These are phyloP conservation scores for Hypoxylon sp. DNA, from an alignment of 2,329 filamentous ascomycete species.

Conservation along the genomic window DNA sequence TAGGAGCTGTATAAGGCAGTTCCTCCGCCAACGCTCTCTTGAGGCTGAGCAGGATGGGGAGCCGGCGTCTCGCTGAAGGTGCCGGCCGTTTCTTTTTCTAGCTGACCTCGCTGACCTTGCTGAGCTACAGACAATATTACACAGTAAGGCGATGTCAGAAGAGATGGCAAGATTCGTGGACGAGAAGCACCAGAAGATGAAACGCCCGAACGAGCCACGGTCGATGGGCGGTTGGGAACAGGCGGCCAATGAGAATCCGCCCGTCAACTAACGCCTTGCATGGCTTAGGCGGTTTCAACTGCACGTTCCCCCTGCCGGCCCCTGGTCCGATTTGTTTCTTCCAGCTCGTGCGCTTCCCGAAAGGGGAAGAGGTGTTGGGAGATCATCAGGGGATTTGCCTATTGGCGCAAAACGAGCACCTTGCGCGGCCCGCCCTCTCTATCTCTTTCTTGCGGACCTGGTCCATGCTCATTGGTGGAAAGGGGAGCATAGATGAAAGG, in stretches of 20 bases:
- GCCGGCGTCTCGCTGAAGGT: constrained; percentile 17
- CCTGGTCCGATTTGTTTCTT: constrained; percentile 27
- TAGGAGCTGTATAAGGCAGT: not conserved
- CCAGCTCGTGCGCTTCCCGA: constrained; percentile 14
- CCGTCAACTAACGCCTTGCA: constrained; percentile 32
- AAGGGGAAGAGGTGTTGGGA: too few relatives aligned
- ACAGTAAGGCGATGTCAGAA: constrained; percentile 9
- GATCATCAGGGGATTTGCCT: constrained; percentile 17
- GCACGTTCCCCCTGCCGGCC: constrained; percentile 16
- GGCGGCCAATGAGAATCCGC: constrained; percentile 37
- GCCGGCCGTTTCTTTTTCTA: not conserved
- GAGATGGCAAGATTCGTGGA: constrained; percentile 29
- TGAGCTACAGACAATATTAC: too few relatives aligned
- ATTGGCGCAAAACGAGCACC: not conserved
- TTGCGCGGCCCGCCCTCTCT: constrained; percentile 16
- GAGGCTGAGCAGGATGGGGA: constrained; percentile 18
- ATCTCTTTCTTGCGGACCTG: constrained; percentile 21
- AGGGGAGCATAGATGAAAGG: not conserved
- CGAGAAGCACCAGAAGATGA: constrained; percentile 33
- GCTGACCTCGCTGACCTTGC: constrained; percentile 2
- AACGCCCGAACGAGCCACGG: constrained; percentile 37
- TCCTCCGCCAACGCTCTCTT: not conserved
- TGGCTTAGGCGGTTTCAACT: constrained; percentile 37
- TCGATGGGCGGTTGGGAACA: constrained; percentile 36
- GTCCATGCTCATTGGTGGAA: constrained; percentile 20